These are phyloP conservation scores for Lithohypha guttulata DNA, from an alignment of 2,329 filamentous ascomycete genomes.

Conservation along the genomic window DNA sequence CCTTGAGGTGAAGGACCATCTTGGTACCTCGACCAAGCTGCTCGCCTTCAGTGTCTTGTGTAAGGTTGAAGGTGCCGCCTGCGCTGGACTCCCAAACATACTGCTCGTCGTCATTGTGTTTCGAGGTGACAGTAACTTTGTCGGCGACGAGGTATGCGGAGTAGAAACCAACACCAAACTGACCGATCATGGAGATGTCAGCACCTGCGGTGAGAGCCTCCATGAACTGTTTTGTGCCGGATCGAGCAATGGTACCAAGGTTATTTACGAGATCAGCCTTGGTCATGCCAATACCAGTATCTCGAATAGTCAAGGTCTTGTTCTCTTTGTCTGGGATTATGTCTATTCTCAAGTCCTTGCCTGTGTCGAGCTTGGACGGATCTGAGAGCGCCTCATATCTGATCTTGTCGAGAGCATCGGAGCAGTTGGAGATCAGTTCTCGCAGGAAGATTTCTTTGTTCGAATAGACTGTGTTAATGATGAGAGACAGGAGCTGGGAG, in stretches of 20 bases:
- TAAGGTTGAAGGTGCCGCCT: constrained; percentile 93
- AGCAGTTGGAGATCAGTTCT: constrained; percentile 97
- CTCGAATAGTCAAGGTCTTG: constrained; percentile 94
- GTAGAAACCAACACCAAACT: constrained; percentile 99
- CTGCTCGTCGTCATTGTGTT: constrained; percentile 99
- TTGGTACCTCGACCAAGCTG: constrained; percentile 88
- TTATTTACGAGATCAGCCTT: constrained; percentile 99
- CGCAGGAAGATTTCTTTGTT: constrained; percentile 99
- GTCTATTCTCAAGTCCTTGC: constrained; percentile 98
- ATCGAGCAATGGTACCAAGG: constrained; percentile 97
- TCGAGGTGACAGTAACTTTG: constrained; percentile 88
- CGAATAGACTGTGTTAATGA: constrained; percentile 99
- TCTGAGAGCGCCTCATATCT: constrained; percentile 97
- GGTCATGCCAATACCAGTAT: constrained; percentile 99
- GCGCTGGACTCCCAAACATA: constrained; percentile 98
- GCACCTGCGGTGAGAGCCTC: constrained; percentile 96
- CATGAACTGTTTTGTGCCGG: constrained; percentile 99
- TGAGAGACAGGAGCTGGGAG: constrained; percentile 97
- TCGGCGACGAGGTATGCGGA: constrained; percentile 99
- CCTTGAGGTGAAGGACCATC: constrained; percentile 98
- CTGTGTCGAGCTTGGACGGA: constrained; percentile 88
- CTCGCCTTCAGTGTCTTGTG: constrained; percentile 80
- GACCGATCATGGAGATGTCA: constrained; percentile 99
- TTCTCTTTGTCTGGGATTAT: constrained; percentile 95
- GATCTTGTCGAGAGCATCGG: constrained; percentile 99